These are phyloP conservation scores for Myxozyma mucilagina DNA, from an alignment of 805 yeast genomes.

Conservation along the genomic window DNA sequence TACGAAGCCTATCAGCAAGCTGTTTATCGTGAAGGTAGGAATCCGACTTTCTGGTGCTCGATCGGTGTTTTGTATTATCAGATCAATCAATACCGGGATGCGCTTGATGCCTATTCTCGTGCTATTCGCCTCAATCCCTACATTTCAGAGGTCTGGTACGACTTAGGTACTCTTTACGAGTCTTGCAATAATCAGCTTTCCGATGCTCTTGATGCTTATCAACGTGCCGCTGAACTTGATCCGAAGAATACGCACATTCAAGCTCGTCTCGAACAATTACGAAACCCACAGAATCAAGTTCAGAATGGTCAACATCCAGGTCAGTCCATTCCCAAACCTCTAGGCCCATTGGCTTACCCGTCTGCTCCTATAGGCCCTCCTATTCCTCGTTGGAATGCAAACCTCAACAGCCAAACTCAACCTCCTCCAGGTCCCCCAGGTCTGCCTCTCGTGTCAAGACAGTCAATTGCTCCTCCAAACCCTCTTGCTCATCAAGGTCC, in stretches of 20 bases:
- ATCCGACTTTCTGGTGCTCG: conserved; percentile 97
- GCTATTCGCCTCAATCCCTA: conserved; percentile 95
- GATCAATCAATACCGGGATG: conserved; percentile 93
- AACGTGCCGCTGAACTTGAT: conserved; percentile 92
- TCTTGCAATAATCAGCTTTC: conserved; percentile 93
- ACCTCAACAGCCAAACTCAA: conserved; percentile 36
- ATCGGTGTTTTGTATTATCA: conserved; percentile 96
- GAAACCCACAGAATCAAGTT: conserved; percentile 39
- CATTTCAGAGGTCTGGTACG: conserved; percentile 98
- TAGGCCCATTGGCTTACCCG: conserved; percentile 54
- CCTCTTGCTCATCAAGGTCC: conserved; percentile 31
- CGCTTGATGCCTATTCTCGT: conserved; percentile 94
- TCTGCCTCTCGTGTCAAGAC: conserved; percentile 23
- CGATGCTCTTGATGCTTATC: conserved; percentile 96
- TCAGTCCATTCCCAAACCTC: conserved; percentile 57
- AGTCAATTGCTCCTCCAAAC: conserved; percentile 27
- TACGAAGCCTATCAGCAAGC: conserved; percentile 99
- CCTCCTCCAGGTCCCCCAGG: conserved; percentile 23
- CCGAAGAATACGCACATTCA: conserved; percentile 93
- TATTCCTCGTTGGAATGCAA: conserved; percentile 43
- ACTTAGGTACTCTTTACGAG: conserved; percentile 93
- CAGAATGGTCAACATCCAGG: conserved; percentile 68
- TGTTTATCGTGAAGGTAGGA: conserved; percentile 92
- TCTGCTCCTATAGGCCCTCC: conserved; percentile 58
- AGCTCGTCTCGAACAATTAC: conserved; percentile 82